Base-by-base conservation (phyloP, 192 early-diverging fungal genomes). In the Glomus cerebriforme region DNA sequence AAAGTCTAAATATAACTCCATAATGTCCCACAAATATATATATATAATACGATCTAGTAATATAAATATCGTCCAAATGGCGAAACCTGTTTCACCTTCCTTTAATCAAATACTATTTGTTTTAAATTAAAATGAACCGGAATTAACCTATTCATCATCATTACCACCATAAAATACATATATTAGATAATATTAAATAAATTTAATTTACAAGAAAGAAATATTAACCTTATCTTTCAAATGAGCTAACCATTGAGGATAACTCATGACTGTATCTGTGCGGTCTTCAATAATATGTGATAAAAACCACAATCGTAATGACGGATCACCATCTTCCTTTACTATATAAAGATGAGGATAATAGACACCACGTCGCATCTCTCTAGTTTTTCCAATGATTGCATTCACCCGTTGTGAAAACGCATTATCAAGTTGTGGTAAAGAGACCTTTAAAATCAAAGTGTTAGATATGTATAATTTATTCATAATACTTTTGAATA, bases 251-350 rank as follows among this genome's bases (percentile, higher is more conserved):
- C 92, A 93, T 84, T 95, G 94, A 78, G 89, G 87, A 82, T 93
- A 94, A 78, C 92, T 93, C 85, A 91, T 89, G 0, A 90, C 88
- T 64, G 87, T 88, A 54, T 96, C 92, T 35, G 92, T 93, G 69
- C 95, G 91, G 82, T 99, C 97, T 81, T 98, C 96, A n/a, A 97
- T 88, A 80, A 99, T 83, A 78, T 95, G 94, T 68, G 92, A 90
- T 79, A 95, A 78, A 86, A 98, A 95, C 93, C 89, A 88, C 85
- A 93, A 86, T 7, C 97, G 89, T 76, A 97, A 73, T 7, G 85
- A 86, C 27, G 92, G 90, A 76, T 97, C 96, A 19, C 93, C 95
- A 79, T 99, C 96, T 81, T 99, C 96, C 85, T 96, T 95, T 67
- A 96, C 90, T 58, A 99, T 83, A 81, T 94, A 95, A 26, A 95